Percentiles rank a stretch among this genome's conserved stretches.
These are phyloP conservation scores for Micractinium sp. DNA, from an alignment of 139 green algal genomes.

Conservation along the genomic window DNA sequence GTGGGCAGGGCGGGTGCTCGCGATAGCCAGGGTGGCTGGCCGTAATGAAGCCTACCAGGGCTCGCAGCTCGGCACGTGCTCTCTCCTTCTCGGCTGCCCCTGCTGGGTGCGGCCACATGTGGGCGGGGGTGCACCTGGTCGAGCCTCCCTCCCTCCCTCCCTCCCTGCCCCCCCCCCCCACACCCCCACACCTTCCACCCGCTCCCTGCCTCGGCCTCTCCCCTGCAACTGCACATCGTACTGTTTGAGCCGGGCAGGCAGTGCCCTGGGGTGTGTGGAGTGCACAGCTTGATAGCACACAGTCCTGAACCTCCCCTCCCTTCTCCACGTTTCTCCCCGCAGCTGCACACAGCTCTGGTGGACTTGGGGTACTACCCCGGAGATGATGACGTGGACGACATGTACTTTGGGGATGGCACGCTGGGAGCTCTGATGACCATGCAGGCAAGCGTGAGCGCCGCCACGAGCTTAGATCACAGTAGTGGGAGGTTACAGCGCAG, in stretches of 20 bases:
- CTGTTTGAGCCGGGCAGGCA: too few relatives aligned
- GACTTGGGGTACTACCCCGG: conserved; percentile 68
- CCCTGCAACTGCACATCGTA: too few relatives aligned
- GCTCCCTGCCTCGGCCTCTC: too few relatives aligned
- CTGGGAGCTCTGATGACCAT: conserved; percentile 55
- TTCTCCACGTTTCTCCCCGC: not conserved
- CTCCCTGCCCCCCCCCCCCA: too few relatives aligned
- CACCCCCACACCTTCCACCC: not conserved
- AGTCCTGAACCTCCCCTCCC: not conserved
- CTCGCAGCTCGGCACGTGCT: too few relatives aligned
- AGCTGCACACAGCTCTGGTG: conserved; percentile 62
- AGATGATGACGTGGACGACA: conserved; percentile 76
- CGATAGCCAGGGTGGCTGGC: not conserved
- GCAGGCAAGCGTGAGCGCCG: conserved; percentile 38
- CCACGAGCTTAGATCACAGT: too few relatives aligned
- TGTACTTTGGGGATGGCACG: conserved; percentile 58
- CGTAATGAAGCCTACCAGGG: too few relatives aligned
- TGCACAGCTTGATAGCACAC: too few relatives aligned
- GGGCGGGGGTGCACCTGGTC: not conserved
- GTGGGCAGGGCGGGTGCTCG: not conserved
- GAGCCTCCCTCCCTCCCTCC: too few relatives aligned
- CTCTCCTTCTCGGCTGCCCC: too few relatives aligned
- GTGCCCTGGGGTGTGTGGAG: too few relatives aligned
- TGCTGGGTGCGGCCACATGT: not conserved
- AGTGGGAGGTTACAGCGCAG: too few relatives aligned